These are phyloP conservation scores for Crinitomyces ghanaensis DNA, from an alignment of 805 yeast genomes.

Conservation along the genomic window DNA sequence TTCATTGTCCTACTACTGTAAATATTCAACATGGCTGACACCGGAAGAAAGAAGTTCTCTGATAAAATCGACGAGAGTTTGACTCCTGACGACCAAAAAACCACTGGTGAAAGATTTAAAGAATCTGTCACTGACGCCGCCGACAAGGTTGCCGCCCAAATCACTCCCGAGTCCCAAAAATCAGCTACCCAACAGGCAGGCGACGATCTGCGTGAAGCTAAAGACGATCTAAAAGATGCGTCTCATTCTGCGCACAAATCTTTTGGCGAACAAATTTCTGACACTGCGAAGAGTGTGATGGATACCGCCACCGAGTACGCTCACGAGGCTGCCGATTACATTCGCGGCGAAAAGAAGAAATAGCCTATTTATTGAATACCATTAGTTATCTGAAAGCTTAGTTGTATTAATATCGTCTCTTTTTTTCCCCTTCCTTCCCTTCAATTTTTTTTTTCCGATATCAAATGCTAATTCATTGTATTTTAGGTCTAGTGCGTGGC, in stretches of 20 bases:
- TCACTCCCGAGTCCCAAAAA: slow-evolving; percentile 58
- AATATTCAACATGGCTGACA: slow-evolving; percentile 13
- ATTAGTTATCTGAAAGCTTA: neutral
- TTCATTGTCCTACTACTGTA: no score
- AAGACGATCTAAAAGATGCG: slow-evolving; percentile 40
- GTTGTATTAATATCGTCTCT: neutral
- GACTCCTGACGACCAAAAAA: slow-evolving; percentile 63
- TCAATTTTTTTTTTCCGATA: neutral
- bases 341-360: slow-evolving; percentile 8
- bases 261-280: slow-evolving; percentile 11
- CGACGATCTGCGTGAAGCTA: slow-evolving; percentile 48
- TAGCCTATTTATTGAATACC: neutral
- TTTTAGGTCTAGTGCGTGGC: no score
- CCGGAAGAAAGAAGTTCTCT: slow-evolving; percentile 66
- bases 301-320: slow-evolving; percentile 24
- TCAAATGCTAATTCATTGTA: no score
- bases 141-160: slow-evolving; percentile 49
- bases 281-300: slow-evolving; percentile 18
- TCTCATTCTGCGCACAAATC: slow-evolving; percentile 22
- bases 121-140: slow-evolving; percentile 55
- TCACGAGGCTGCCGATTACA: slow-evolving; percentile 24
- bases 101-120: slow-evolving; percentile 53
- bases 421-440: neutral
- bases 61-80: slow-evolving; percentile 57
- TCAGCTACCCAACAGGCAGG: slow-evolving; percentile 56